phyloP scores from a whole-genome alignment of 139 green algal species.

The Asterochloris erici region DNA sequence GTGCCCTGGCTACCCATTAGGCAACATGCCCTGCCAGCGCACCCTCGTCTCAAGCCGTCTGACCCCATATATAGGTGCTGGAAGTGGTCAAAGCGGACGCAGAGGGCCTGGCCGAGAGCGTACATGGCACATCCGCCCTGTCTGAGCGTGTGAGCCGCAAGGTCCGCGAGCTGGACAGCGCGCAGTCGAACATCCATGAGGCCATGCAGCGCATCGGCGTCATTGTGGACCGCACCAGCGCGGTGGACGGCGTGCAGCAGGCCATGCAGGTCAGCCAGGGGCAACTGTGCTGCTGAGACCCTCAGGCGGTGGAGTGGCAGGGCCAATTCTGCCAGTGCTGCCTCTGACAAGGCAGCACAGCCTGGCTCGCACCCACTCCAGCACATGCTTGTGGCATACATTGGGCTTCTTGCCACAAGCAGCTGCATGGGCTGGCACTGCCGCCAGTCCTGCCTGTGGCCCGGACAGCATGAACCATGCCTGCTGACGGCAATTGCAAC shows the following conservation, averaged over 20 bases:
- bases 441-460: too few species aligned
- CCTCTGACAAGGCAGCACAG: not conserved
- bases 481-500: too few species aligned
- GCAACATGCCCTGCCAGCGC: not conserved
- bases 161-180: slow-evolving; percentile 75
- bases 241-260: slow-evolving; percentile 67
- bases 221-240: slow-evolving; percentile 74
- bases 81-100: slow-evolving; percentile 75
- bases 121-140: slow-evolving; percentile 62
- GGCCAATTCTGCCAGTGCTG: not conserved
- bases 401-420: too few species aligned
- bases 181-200: slow-evolving; percentile 62
- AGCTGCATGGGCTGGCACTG: too few species aligned
- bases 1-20: not conserved
- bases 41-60: not conserved
- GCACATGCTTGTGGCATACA: too few species aligned
- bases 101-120: slow-evolving; percentile 62
- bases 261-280: not conserved
- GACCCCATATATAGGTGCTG: slow-evolving; percentile 50
- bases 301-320: not conserved
- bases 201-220: slow-evolving; percentile 58
- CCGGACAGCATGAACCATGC: too few species aligned
- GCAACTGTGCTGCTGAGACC: too few species aligned
- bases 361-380: too few species aligned
- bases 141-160: slow-evolving; percentile 84